These are phyloP conservation scores for Cicer yamashitae DNA, from an alignment of 306 rosid genomes.

Conservation along the genomic window DNA sequence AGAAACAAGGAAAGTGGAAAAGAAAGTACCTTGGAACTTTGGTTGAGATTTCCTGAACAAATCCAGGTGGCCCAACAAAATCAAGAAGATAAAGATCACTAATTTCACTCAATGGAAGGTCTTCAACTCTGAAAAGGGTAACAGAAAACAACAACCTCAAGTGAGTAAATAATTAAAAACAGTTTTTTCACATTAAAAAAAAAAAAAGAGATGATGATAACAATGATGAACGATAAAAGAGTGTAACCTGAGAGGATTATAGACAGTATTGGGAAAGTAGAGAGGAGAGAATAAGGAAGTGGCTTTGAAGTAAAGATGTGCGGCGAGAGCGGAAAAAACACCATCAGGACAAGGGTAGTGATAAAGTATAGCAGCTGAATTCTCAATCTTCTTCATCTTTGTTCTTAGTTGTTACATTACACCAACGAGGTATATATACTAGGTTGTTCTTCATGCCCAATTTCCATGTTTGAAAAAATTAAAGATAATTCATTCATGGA, in stretches of 20 bases:
- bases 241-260: conserved; percentile 62
- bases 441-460: no score
- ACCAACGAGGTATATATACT: no score
- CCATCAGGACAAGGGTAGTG: conserved; percentile 97
- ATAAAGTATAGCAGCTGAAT: conserved; percentile 72
- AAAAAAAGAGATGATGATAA: no score
- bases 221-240: neutral
- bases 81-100: conserved; percentile 77
- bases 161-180: no score
- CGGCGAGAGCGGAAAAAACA: conserved; percentile 85
- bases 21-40: conserved; percentile 55
- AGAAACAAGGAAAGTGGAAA: neutral
- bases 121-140: conserved; percentile 50
- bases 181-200: no score
- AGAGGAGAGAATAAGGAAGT: conserved; percentile 49
- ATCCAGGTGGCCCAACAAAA: conserved; percentile 77
- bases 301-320: conserved; percentile 82
- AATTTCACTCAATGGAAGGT: conserved; percentile 69
- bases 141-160: neutral
- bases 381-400: neutral
- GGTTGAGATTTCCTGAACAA: conserved; percentile 65
- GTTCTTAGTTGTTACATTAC: neutral
- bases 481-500: no score
- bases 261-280: conserved; percentile 85
- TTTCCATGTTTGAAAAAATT: no score